Percentiles rank a stretch among this genome's conserved stretches.
These are phyloP conservation scores for Gnomoniopsis sp. DNA, from an alignment of 2,329 filamentous ascomycete genomes.

Conservation along the genomic window DNA sequence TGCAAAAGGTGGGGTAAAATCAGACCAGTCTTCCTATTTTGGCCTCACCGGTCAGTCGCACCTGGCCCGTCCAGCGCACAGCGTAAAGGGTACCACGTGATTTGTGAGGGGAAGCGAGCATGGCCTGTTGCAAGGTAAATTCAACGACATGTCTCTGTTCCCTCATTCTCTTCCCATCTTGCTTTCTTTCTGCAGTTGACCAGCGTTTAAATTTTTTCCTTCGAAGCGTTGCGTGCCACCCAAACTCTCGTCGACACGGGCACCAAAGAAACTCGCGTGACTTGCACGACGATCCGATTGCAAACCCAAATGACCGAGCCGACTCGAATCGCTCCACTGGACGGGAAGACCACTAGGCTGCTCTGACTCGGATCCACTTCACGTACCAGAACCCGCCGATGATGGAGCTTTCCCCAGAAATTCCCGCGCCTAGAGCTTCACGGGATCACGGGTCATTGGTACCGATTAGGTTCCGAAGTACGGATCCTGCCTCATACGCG, in stretches of 20 bases:
- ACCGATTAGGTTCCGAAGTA: background rate
- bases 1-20: conserved; percentile 15
- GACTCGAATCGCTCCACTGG: conserved; percentile 2
- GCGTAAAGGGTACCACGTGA: conserved; percentile 8
- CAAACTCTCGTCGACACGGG: no score
- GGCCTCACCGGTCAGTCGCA: background rate
- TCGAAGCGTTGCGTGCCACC: no score
- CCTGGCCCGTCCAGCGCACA: no score
- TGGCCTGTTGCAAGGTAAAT: conserved; percentile 3
- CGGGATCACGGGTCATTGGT: background rate
- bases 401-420: conserved; percentile 20
- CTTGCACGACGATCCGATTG: conserved; percentile 3
- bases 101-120: conserved; percentile 10
- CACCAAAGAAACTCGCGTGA: background rate
- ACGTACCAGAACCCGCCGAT: conserved; percentile 6
- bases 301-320: conserved; percentile 3
- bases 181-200: background rate
- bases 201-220: no score
- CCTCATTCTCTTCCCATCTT: background rate
- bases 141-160: conserved; percentile 13
- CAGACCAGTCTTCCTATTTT: conserved; percentile 10
- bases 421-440: conserved; percentile 10
- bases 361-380: conserved; percentile 8
- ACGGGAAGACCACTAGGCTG: background rate
- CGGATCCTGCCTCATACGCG: background rate